Percentiles rank a stretch among this genome's conserved stretches.
Evolutionary conservation across 2,329 filamentous ascomycete species (phyloP).

Genomic region (Fusarium algeriense): DNA sequence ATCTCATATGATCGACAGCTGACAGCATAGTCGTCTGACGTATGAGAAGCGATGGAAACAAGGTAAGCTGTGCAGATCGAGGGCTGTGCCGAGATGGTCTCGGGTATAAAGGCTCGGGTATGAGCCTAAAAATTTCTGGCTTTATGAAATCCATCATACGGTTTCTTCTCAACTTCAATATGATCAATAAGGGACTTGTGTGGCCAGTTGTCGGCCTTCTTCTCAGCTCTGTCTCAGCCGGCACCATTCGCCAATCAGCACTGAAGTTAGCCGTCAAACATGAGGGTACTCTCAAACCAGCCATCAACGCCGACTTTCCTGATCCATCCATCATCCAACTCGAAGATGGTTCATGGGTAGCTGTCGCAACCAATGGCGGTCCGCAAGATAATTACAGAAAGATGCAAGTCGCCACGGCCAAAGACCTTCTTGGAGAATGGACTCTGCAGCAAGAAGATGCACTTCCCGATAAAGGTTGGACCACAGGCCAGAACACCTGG

Average conservation of each 20-base stretch:
- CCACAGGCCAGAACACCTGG: conserved; percentile 10
- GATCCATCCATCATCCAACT: conserved; percentile 16
- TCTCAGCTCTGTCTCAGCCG: background rate
- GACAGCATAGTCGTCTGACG: background rate
- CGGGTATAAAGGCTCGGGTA: background rate
- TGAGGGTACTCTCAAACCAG: background rate
- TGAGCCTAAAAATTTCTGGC: accelerated
- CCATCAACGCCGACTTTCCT: conserved; percentile 19
- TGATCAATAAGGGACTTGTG: background rate
- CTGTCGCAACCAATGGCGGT: conserved; percentile 15
- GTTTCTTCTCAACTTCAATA: background rate
- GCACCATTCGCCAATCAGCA: background rate
- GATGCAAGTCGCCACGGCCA: conserved; percentile 7
- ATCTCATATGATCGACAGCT: conserved; percentile 1
- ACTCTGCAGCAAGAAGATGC: conserved; percentile 1
- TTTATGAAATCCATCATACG: no score
- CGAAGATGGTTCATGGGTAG: conserved; percentile 22
- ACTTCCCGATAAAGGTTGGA: conserved; percentile 20
- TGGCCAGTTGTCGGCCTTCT: background rate
- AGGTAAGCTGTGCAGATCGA: background rate
- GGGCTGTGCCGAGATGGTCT: background rate
- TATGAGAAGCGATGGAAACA: background rate
- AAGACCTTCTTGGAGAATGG: conserved; percentile 14
- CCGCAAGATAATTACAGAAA: background rate
- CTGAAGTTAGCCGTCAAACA: conserved; percentile 15